phyloP scores from a whole-genome alignment of 2,329 filamentous ascomycete species.

The Curvularia sp. region DNA sequence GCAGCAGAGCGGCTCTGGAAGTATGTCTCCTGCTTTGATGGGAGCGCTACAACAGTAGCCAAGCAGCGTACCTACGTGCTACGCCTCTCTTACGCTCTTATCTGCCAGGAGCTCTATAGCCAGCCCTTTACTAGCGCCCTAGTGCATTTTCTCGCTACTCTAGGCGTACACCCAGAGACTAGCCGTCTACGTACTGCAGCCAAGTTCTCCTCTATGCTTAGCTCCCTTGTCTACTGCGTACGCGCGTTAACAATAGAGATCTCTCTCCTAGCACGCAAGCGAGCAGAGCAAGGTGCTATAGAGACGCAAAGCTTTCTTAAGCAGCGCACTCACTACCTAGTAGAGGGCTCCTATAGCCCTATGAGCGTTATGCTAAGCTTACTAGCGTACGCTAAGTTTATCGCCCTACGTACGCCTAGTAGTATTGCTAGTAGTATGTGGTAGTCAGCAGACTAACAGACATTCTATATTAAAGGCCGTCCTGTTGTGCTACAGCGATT shows the following conservation, averaged over 20 bases:
- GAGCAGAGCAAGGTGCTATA: background rate
- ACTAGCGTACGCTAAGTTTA: constrained; percentile 4
- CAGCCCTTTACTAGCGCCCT: background rate
- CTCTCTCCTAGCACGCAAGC: background rate
- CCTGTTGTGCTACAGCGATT: background rate
- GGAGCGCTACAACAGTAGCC: background rate
- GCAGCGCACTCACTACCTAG: background rate
- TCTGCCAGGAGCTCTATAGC: background rate
- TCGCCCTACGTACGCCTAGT: constrained; percentile 1
- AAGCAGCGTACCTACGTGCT: background rate
- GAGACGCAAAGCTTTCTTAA: background rate
- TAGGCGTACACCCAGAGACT: background rate
- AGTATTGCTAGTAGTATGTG: background rate
- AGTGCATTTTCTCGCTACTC: background rate
- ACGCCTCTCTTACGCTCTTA: background rate
- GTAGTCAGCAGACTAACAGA: background rate
- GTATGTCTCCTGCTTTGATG: background rate
- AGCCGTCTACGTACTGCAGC: background rate
- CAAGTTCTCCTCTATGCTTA: background rate
- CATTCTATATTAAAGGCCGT: background rate
- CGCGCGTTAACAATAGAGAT: background rate
- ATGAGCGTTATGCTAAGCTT: constrained; percentile 1
- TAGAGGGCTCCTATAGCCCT: background rate
- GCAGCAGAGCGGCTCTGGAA: background rate
- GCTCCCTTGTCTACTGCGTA: background rate